Evolutionary conservation across 371 early-diverging fungal genomes (phyloP).

Genomic region (Haplosporangium sp.): DNA sequence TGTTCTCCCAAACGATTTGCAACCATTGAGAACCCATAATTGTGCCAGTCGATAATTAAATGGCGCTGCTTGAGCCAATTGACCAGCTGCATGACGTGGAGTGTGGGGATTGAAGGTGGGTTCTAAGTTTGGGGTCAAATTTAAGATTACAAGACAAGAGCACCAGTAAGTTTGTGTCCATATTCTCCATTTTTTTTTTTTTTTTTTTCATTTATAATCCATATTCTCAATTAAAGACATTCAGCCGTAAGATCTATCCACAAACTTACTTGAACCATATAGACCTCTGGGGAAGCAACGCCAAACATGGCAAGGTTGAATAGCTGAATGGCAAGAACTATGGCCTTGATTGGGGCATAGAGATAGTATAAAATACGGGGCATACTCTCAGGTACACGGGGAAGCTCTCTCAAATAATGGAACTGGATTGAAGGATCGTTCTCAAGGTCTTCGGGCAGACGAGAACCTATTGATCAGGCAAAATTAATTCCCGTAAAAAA

Average conservation of each 20-base stretch:
- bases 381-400: constrained; percentile 64
- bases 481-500: not conserved
- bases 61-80: constrained; percentile 69
- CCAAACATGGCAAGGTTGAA: constrained; percentile 58
- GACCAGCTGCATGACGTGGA: constrained; percentile 78
- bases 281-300: constrained; percentile 65
- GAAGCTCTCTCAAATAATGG: constrained; percentile 41
- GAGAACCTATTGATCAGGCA: constrained; percentile 31
- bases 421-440: constrained; percentile 48
- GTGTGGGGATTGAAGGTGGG: constrained; percentile 95
- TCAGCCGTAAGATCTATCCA: not conserved
- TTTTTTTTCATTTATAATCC: too few relatives aligned
- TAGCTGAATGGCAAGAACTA: constrained; percentile 59
- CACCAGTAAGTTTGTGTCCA: not conserved
- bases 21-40: constrained; percentile 93
- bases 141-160: not conserved
- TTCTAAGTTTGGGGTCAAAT: constrained; percentile 70
- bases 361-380: constrained; percentile 67
- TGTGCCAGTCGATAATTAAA: constrained; percentile 97
- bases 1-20: constrained; percentile 74
- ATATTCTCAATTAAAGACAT: not conserved
- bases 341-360: constrained; percentile 76
- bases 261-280: constrained; percentile 86
- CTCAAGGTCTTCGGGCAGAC: constrained; percentile 48
- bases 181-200: not conserved